A percentile compares a stretch with the other conserved stretches of the same genome.
phyloP scores from a whole-genome alignment of 2,329 filamentous ascomycete genomes.

The Graphilbum ipis-grandicollis region DNA sequence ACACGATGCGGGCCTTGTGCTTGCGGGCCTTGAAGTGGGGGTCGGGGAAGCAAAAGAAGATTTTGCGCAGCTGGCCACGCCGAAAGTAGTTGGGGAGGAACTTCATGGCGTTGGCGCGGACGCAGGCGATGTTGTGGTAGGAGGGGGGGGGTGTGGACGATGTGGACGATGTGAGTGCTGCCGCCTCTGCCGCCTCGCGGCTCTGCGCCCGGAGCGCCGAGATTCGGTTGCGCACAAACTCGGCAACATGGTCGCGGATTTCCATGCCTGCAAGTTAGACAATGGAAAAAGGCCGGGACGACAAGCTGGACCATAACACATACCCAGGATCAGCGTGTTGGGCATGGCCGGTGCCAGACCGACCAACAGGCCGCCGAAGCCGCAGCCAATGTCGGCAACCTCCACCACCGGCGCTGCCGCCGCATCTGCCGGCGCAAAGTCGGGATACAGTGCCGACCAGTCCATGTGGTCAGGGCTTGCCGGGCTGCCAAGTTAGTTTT shows the following conservation, averaged over 20 bases:
- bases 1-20: conserved; percentile 92
- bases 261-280: conserved; percentile 89
- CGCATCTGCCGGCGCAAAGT: conserved; percentile 24
- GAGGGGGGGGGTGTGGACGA: conserved; percentile 16
- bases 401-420: conserved; percentile 35
- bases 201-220: conserved; percentile 59
- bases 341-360: conserved; percentile 70
- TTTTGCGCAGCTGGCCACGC: conserved; percentile 64
- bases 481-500: too few relatives aligned
- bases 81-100: conserved; percentile 97
- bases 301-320: too few relatives aligned
- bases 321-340: conserved; percentile 67
- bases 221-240: conserved; percentile 80
- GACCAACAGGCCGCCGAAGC: conserved; percentile 81
- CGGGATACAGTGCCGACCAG: conserved; percentile 73
- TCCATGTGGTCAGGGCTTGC: conserved; percentile 66
- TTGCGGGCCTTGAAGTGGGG: conserved; percentile 96
- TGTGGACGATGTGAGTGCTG: conserved; percentile 12
- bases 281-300: too few relatives aligned
- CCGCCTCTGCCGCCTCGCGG: conserved; percentile 3
- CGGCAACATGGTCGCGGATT: conserved; percentile 76
- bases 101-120: conserved; percentile 96
- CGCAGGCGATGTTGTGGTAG: conserved; percentile 77
- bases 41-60: conserved; percentile 97
- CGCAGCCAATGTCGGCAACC: conserved; percentile 91